Evolutionary conservation across 768 basidiomycete genomes (phyloP).

Genomic region (Termitomyces sp.): DNA sequence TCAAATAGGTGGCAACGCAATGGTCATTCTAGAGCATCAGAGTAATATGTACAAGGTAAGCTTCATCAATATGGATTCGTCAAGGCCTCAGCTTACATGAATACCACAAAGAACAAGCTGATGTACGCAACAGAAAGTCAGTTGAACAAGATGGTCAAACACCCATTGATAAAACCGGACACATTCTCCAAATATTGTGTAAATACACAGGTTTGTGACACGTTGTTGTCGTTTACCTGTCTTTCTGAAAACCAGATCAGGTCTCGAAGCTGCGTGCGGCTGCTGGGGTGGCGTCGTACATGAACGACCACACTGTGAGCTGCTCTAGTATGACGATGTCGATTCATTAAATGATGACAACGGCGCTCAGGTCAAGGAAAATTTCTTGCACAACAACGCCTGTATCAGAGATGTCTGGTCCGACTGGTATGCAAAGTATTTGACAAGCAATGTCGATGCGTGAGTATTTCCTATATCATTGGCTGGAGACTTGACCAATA

Average conservation of each 20-base stretch:
- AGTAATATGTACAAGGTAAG: not conserved
- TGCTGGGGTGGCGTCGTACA: not conserved
- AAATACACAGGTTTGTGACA: not conserved
- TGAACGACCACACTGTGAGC: not conserved
- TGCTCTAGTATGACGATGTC: not conserved
- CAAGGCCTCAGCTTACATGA: not conserved
- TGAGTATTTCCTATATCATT: not conserved
- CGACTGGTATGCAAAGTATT: not conserved
- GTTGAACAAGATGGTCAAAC: no score
- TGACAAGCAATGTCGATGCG: not conserved
- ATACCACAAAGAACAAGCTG: not conserved
- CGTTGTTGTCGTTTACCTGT: not conserved
- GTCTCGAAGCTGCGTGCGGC: not conserved
- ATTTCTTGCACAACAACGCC: not conserved
- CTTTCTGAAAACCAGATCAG: not conserved
- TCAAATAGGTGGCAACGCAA: not conserved
- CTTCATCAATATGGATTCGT: not conserved
- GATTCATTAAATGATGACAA: not conserved
- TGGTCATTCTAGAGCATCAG: not conserved
- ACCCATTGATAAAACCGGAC: no score
- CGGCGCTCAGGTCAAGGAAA: not conserved
- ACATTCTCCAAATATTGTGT: no score
- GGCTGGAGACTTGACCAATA: not conserved
- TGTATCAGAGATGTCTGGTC: not conserved
- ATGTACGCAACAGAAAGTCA: no score